These are phyloP conservation scores for Auricularia heimuer DNA, from an alignment of 768 basidiomycete genomes.

Conservation along the genomic window DNA sequence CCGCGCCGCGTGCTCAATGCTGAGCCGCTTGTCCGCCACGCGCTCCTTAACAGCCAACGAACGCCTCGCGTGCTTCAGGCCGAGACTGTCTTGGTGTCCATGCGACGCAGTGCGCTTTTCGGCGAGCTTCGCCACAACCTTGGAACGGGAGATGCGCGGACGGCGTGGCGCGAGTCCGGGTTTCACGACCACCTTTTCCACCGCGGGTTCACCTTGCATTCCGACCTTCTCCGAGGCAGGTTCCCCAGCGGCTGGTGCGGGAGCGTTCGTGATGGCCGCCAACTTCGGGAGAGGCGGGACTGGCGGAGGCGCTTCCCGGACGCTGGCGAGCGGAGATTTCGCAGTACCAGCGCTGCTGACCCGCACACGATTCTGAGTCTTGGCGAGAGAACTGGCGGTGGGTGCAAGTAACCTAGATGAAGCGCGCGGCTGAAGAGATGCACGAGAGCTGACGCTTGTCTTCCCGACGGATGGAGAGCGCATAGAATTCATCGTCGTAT, in stretches of 20 bases:
- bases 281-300: slow-evolving; percentile 7
- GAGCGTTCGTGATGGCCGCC: slow-evolving; percentile 27
- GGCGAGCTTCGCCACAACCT: slow-evolving; percentile 66
- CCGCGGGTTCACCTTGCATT: slow-evolving; percentile 28
- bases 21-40: background rate
- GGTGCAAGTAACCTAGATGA: slow-evolving; percentile 54
- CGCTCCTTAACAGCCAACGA: background rate
- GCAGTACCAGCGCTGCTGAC: background rate
- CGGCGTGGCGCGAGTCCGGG: slow-evolving; percentile 34
- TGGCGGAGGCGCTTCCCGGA: background rate
- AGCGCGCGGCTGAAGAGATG: background rate
- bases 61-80: background rate
- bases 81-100: background rate
- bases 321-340: background rate
- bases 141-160: slow-evolving; percentile 73
- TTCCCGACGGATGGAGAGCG: background rate
- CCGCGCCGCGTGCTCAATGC: background rate
- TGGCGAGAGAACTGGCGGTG: slow-evolving; percentile 69
- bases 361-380: slow-evolving; percentile 22
- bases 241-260: slow-evolving; percentile 11
- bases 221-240: slow-evolving; percentile 26
- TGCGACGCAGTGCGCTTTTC: slow-evolving; percentile 50
- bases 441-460: background rate
- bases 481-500: background rate
- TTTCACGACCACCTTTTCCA: slow-evolving; percentile 29